Base-by-base conservation (phyloP, 179 eudicot species). In the Monotropa hypopitys region DNA sequence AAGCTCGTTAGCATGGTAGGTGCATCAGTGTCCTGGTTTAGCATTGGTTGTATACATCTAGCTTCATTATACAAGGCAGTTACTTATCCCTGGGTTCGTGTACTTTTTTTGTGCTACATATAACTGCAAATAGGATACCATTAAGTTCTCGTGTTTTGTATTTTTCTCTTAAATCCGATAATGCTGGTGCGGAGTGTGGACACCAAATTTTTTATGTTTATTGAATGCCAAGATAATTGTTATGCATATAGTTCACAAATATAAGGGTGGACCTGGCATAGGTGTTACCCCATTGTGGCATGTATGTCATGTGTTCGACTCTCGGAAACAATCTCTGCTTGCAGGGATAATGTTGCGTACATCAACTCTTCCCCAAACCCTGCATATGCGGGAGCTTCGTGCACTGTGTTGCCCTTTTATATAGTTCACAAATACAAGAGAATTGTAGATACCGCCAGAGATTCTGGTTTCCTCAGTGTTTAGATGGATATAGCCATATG, bases 1-100 rank as follows among this genome's bases (percentile, higher is more conserved):
- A 89, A 82, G 78, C 77, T 93, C 72, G 76, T 93, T 69, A 87
- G 78, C 74, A 92, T 92, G 98, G 98, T 93, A 85, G 42, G 83
- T 77, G 65, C 77, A 74, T 77, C 32, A 6, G 32, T 54, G 45
- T 45, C 61, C 23, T 77, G 40, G 74, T 68, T 40, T 42, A 32
- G 21, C 47, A 5, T 68, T 9, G 28, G 5, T 56, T 70, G 53
- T 43, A 35, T 33, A 35, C 56, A 21, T 77, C 33, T 65, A 32
- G 79, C 33, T 69, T 40, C 30, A n/a, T 21, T 42, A 33, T 68
- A 5, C 7, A 11, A 3, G 20, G 6, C 43, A 3, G 28, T 53
- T 68, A 16, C 30, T 77, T 21, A 42, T 40, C 28, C 11, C n/a
- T 26, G 65, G 68, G 65, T 63, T 26, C 32, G 38, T 62, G n/a